A percentile compares a stretch with the other conserved stretches of the same genome.
Evolutionary conservation across 1,284 basidiomycete genomes (phyloP).

Genomic region (Cryptococcus sp.): DNA sequence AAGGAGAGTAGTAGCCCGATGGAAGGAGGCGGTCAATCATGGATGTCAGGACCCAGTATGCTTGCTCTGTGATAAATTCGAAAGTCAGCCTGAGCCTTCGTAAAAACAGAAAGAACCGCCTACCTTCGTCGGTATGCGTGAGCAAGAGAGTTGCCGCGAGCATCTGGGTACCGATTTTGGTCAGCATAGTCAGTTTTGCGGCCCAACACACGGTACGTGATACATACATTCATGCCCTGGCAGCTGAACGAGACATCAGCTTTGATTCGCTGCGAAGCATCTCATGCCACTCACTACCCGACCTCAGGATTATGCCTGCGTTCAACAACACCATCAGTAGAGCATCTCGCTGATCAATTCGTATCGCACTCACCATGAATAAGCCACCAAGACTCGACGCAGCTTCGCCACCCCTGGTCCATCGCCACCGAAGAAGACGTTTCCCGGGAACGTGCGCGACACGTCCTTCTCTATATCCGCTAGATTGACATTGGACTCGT

Average conservation of each 20-base stretch:
- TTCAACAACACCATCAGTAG: not conserved
- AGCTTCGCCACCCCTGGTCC: conserved; percentile 92
- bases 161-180: conserved; percentile 31
- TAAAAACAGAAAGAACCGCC: not conserved
- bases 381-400: conserved; percentile 82
- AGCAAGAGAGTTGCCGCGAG: conserved; percentile 89
- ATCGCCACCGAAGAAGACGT: conserved; percentile 79
- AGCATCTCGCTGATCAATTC: conserved; percentile 36
- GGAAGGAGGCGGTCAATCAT: conserved; percentile 85
- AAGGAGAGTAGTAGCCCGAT: conserved; percentile 79
- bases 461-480: conserved; percentile 96
- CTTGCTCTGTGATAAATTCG: conserved; percentile 75
- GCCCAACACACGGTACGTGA: not conserved
- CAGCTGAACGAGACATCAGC: conserved; percentile 20
- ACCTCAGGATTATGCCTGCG: conserved; percentile 76
- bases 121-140: conserved; percentile 67
- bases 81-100: conserved; percentile 76
- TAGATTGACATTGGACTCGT: conserved; percentile 62
- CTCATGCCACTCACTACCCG: conserved; percentile 61
- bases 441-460: conserved; percentile 84
- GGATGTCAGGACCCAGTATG: conserved; percentile 91
- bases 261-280: not conserved
- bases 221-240: conserved; percentile 39
- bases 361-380: conserved; percentile 69
- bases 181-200: conserved; percentile 59